These are phyloP conservation scores for Zygotorulaspora mrakii DNA, from an alignment of 1,139 yeast genomes.

Conservation along the genomic window DNA sequence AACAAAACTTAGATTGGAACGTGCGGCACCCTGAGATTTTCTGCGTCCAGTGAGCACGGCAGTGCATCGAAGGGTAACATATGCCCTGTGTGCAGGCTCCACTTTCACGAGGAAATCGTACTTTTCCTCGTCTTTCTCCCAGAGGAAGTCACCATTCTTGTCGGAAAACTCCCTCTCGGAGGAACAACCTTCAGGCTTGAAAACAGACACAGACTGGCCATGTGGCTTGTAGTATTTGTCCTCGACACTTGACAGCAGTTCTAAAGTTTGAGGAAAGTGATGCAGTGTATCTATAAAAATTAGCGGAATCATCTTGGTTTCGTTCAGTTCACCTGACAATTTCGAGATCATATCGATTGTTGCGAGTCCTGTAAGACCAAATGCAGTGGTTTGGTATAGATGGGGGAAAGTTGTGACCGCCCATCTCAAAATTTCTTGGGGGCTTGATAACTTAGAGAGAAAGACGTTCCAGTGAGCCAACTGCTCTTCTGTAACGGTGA, in stretches of 20 bases:
- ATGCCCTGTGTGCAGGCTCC: slow-evolving; percentile 88
- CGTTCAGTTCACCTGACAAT: slow-evolving; percentile 34
- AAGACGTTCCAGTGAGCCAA: slow-evolving; percentile 60
- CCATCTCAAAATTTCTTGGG: slow-evolving; percentile 80
- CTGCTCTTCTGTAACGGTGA: slow-evolving; percentile 46
- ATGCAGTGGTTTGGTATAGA: slow-evolving; percentile 87
- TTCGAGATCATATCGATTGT: slow-evolving; percentile 81
- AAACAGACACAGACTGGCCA: slow-evolving; percentile 51
- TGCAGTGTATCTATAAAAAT: slow-evolving; percentile 87
- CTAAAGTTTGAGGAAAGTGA: slow-evolving; percentile 89
- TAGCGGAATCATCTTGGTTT: slow-evolving; percentile 50
- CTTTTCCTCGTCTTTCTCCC: slow-evolving; percentile 78
- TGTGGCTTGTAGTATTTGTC: slow-evolving; percentile 44
- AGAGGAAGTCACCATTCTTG: slow-evolving; percentile 68
- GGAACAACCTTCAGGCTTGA: slow-evolving; percentile 55
- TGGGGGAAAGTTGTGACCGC: slow-evolving; percentile 75
- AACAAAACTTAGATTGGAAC: slow-evolving; percentile 68
- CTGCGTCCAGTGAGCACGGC: slow-evolving; percentile 94
- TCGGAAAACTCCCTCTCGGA: slow-evolving; percentile 62
- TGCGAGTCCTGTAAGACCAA: slow-evolving; percentile 88
- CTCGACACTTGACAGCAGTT: slow-evolving; percentile 60
- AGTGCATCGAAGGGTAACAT: slow-evolving; percentile 60
- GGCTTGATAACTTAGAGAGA: slow-evolving; percentile 48
- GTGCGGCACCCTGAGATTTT: slow-evolving; percentile 82
- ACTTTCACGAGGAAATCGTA: slow-evolving; percentile 89